Percentiles rank a stretch among this genome's conserved stretches.
phyloP scores from a whole-genome alignment of 495 filamentous ascomycete species.

The Xanthoparmelia taractica region DNA sequence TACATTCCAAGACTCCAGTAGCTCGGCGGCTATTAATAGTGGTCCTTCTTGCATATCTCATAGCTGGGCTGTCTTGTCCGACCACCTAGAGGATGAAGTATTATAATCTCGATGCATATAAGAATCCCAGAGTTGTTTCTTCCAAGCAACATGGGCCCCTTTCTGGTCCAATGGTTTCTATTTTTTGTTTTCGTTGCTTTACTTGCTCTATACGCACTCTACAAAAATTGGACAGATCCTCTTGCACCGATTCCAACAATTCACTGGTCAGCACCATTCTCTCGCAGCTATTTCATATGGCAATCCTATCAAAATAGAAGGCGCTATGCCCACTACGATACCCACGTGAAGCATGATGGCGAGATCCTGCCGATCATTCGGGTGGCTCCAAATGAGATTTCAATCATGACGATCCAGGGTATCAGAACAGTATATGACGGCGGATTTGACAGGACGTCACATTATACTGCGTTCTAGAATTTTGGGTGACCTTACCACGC shows the following conservation, averaged over 20 bases:
- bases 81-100: background rate
- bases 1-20: background rate
- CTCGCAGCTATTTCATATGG: constrained; percentile 12
- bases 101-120: background rate
- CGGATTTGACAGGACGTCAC: constrained; percentile 17
- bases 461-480: constrained; percentile 19
- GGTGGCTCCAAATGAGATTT: constrained; percentile 21
- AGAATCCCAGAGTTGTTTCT: background rate
- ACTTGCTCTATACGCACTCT: background rate
- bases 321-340: constrained; percentile 14
- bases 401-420: constrained; percentile 21
- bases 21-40: background rate
- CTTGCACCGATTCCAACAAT: constrained; percentile 12
- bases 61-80: background rate
- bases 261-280: constrained; percentile 22
- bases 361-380: constrained; percentile 12
- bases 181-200: background rate
- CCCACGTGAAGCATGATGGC: constrained; percentile 6
- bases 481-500: constrained; percentile 15
- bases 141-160: background rate
- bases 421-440: constrained; percentile 16
- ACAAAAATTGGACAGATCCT: constrained; percentile 6
- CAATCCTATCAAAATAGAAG: constrained; percentile 16
- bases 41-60: background rate
- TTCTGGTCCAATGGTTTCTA: background rate